These are phyloP conservation scores for Myrica gale DNA, from an alignment of 306 rosid species.

Conservation along the genomic window DNA sequence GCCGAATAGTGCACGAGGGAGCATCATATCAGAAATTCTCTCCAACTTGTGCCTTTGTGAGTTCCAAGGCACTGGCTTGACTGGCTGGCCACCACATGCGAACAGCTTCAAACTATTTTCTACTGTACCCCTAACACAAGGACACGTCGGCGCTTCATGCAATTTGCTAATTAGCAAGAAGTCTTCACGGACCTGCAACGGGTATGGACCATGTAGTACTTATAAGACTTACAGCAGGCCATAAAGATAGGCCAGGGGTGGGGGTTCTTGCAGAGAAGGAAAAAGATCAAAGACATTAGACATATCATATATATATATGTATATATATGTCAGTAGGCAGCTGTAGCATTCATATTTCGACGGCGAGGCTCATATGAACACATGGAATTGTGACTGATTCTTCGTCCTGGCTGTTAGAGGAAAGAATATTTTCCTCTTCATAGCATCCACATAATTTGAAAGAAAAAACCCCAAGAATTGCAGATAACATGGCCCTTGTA, in stretches of 20 bases:
- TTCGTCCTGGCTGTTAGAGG: not conserved
- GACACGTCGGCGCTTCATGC: conserved; percentile 36
- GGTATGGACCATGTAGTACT: too few species aligned
- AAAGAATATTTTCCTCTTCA: not conserved
- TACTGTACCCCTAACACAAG: not conserved
- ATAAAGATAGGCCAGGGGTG: too few species aligned
- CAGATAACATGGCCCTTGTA: not conserved
- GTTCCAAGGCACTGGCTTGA: conserved; percentile 20
- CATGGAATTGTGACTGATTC: not conserved
- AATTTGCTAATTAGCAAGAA: not conserved
- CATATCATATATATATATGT: too few species aligned
- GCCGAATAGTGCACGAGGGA: not conserved
- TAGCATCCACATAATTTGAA: not conserved
- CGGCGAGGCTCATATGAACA: too few species aligned
- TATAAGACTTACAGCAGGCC: too few species aligned
- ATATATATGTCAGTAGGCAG: too few species aligned
- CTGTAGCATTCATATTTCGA: too few species aligned
- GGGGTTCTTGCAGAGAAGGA: too few species aligned
- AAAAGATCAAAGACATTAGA: too few species aligned
- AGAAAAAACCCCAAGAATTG: not conserved
- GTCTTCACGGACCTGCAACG: not conserved
- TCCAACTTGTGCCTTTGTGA: conserved; percentile 11
- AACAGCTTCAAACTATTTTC: conserved; percentile 4
- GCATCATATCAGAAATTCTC: not conserved
- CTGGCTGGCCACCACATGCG: conserved; percentile 31